These are phyloP conservation scores for Hortaea sp. DNA, from an alignment of 2,329 filamentous ascomycete genomes.

Conservation along the genomic window DNA sequence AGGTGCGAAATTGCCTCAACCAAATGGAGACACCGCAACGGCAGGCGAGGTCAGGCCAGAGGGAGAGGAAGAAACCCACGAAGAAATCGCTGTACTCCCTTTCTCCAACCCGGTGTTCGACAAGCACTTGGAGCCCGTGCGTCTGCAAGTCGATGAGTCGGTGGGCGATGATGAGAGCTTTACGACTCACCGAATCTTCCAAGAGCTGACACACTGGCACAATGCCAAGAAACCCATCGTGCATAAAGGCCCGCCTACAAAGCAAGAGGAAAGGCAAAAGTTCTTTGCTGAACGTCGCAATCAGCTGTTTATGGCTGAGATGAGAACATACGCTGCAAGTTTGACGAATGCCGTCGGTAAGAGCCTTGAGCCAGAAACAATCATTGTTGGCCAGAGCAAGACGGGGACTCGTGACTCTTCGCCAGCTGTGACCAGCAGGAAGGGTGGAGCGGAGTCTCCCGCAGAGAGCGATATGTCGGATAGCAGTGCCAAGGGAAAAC, in stretches of 20 bases:
- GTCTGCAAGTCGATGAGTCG: slow-evolving; percentile 27
- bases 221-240: slow-evolving; percentile 46
- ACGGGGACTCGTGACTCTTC: slow-evolving; percentile 5
- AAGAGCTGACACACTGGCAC: slow-evolving; percentile 51
- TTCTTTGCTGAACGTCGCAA: slow-evolving; percentile 39
- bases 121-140: slow-evolving; percentile 36
- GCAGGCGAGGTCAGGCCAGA: not conserved
- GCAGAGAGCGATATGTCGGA: slow-evolving; percentile 21
- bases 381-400: slow-evolving; percentile 38
- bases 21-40: not conserved
- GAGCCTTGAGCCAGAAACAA: slow-evolving; percentile 52
- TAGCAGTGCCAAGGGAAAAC: slow-evolving; percentile 19
- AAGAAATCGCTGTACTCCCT: slow-evolving; percentile 29
- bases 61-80: not conserved
- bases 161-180: slow-evolving; percentile 22
- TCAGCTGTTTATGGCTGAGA: slow-evolving; percentile 58
- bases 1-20: not conserved
- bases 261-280: slow-evolving; percentile 23
- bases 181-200: slow-evolving; percentile 34
- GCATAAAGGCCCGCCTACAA: slow-evolving; percentile 23
- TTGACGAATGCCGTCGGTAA: slow-evolving; percentile 56
- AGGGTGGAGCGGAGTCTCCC: slow-evolving; percentile 14
- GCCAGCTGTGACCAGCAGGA: slow-evolving; percentile 4
- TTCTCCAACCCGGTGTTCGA: slow-evolving; percentile 41
- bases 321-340: slow-evolving; percentile 58